Base-by-base conservation (phyloP, 176 grass and related monocot species). In the Oryza coarctata region DNA sequence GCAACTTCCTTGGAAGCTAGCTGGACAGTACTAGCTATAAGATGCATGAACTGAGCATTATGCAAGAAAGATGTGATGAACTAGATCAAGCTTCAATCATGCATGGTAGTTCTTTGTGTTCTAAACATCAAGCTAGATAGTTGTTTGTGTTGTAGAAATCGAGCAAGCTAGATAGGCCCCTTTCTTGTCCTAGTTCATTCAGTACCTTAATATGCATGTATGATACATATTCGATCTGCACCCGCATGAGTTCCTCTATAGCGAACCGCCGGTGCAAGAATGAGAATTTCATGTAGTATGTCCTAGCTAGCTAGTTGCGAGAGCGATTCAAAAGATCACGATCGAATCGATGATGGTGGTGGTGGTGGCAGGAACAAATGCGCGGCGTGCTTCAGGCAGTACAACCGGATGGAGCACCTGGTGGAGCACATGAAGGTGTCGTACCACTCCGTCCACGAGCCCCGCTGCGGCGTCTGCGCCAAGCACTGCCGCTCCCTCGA, bases 401-500 rank as follows among this genome's bases (percentile, higher is more conserved):
- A 88, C 85, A 97, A 97, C 83, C 88, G 86, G 85, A 85, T 94
- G 58, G 90, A 97, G 63, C 94, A 97, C 70, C 85, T 97, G n/a
- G 94, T 97, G 65, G 94, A 94, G 83, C 94, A 97, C 79, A 90
- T 94, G 92, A 90, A 85, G 79, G 85, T 91, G 36, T 94, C 92
- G 12, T 97, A 85, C 80, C 94, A 97, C 75, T 97, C 94, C 6
- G 74, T 34, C 70, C 94, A 97, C 26, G 94, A 97, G 81, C 88
- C 92, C 71, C 92, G 71, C 86, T 97, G 94, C 77, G 90, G 94
- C 73, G 75, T 87, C 10, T 97, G 92, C 80, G 22, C 83, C 47
- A 97, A 97, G 77, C 94, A 97, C 81, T 97, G 94, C 81, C 93
- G 94, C 29, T 97, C 88, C 33, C 92, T 92, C 45, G 94, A 97